Evolutionary conservation across 306 rosid genomes (phyloP), one percentile per base, ranked within the genome.

Genomic region (Gastrolobium villosum): DNA sequence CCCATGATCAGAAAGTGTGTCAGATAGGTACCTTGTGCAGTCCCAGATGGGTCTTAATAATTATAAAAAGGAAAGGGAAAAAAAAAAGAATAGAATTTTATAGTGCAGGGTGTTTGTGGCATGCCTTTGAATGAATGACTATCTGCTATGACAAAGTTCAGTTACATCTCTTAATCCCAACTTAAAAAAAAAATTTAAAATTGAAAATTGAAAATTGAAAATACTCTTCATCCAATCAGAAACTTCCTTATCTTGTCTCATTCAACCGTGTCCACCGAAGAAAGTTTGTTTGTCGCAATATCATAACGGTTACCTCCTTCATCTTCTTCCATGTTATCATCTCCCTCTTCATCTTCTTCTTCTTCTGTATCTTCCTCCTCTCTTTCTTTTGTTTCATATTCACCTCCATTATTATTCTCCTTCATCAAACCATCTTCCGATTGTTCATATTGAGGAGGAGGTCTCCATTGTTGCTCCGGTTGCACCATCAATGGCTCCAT

Each of bases 401-500:
- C 6, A 65, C 60, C 2, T 28, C 44, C 34, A 1, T 36, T 49
- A 37, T 37, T 45, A 10, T 41, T 26, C 35, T 65, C 67, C 30
- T 49, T 53, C 14, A 2, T 20, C 13, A 11, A 52, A 46, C 31
- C 45, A 7, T 81, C 72, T 39, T 81, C 49, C 43, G 14, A 2
- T 56, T n/a, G 37, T n/a, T 41, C 77, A 15, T 72, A 30, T 28
- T 79, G 82, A 26, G 77, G 76, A 0, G 87, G 90, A n/a, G 92
- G 97, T 80, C 85, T 73, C 97, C 97, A 90, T 82, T 92, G 97
- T 64, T 89, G 93, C 78, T 91, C 97, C 0, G 97, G 96, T 6
- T 86, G 91, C 61, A 88, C 99, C 93, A 85, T 89, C 85, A 93
- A 79, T 0, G 98, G 98, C 83, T 84, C 90, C 84, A 82, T 87